Base-by-base conservation (phyloP, 768 basidiomycete species). In the Fistulinella prunicolor region DNA sequence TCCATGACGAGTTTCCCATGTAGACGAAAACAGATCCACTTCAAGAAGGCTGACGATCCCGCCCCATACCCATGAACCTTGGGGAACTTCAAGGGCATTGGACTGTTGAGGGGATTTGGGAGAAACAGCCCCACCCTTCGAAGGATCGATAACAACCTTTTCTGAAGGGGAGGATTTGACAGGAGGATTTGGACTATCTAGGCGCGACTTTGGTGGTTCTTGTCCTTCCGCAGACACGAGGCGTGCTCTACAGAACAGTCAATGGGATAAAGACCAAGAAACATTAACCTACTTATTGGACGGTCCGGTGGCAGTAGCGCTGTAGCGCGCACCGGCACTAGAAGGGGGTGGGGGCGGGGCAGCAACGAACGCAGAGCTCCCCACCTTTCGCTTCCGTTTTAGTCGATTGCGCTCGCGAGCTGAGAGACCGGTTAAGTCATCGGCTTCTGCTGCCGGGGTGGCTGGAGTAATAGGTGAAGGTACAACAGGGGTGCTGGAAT, bases 1-100 rank as follows among this genome's bases (percentile, higher is more conserved):
- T 29, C 96, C 96, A 59, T 99, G 96, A 42, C 96, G 79, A 13
- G 87, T 82, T 66, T 98, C 94, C 96, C 96, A 98, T 3, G 83
- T 77, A 4, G 85, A 78, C 58, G 86, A 92, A 58, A 91, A 86
- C 8, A 97, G 69, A 58, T 89, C 86, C 6, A 92, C 84, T 60
- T 87, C 85, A 8, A 97, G 74, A 7, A 93, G 74, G 51, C 82
- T 82, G 12, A 85, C 80, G 10, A 92, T 78, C 16, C 86, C 89
- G 56, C 88, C 86, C 92, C 92, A 94, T 1, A 90, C 76, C 91
- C 91, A 94, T 23, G 72, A 69, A 0, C 89, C 91, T 22, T 78
- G 75, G 44, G 76, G 72, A 4, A 92, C 89, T 45, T 90, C 83
- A 14, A 93, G 76, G 12, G 83, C 87, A 56, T 82, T 86, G 32